Evolutionary conservation across 352 stramenopile species (phyloP), one percentile per base, ranked within the genome.

Genomic region (Globisporangium cederbergense): DNA sequence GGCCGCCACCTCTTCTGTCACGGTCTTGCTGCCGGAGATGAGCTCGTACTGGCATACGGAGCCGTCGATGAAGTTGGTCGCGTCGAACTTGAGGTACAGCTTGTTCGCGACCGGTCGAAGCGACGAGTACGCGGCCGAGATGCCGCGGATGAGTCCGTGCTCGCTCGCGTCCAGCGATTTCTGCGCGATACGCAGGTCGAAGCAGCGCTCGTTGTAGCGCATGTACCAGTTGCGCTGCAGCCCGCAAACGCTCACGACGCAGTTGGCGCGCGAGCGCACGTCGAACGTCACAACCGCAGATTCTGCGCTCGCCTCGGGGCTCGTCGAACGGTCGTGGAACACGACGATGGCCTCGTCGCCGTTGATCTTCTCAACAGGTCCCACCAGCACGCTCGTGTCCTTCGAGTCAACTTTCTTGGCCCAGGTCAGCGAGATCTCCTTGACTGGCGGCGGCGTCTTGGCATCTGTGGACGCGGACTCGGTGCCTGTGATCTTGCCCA

Each of bases 81-180:
- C 68, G 70, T 92, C 83, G 57, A 92, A 92, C 64, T 92, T 92
- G 55, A 92, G 74, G 65, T 90, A 92, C 51, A 92, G 70, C 56
- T 84, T 88, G 20, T 67, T 74, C 36, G 83, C 83, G 25, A 88
- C 76, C 1, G 79, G 83, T 14, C 73, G 75, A 16, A 67, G 36
- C 28, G 72, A 64, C 22, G 72, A 79, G 66, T 87, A 92, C 20
- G 81, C 83, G 1, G 83, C 83, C 68, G 79, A 90, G 55, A 92
- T 78, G 52, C 79, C 83, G 25, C 72, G 71, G 59, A 92, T 90
- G 51, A 90, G 66, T 3, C 81, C 80, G 65, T 89, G 87, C 60
- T 88, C 70, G 9, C 61, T 54, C 32, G 75, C 22, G 60, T 91
- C 68, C 6, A 66, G 45, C 1, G 78, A 89, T 70, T 89, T 90